Evolutionary conservation across 2,329 filamentous ascomycete genomes (phyloP).

Genomic region (Colletotrichum somersetense): DNA sequence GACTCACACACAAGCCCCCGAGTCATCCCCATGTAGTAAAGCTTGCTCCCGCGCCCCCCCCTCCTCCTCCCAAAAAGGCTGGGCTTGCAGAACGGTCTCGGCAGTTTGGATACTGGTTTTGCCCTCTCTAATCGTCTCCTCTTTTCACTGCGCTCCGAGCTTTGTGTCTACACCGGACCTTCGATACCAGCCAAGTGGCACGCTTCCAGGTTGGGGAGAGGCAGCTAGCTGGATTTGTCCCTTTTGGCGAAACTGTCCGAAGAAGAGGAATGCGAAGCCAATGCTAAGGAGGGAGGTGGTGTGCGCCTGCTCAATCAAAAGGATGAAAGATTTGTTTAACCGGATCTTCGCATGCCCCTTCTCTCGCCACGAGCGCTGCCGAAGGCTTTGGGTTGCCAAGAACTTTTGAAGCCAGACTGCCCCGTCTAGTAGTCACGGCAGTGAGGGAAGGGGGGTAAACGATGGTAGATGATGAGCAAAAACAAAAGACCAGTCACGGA

Average conservation of each 20-base stretch:
- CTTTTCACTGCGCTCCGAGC: background rate
- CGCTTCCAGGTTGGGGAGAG: background rate
- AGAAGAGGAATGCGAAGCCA: background rate
- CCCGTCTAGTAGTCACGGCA: too few relatives aligned
- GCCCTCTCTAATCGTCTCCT: too few relatives aligned
- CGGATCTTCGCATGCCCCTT: background rate
- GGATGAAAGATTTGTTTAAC: background rate
- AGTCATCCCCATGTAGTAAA: background rate
- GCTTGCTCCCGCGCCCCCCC: background rate
- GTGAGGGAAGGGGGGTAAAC: too few relatives aligned
- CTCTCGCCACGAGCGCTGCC: too few relatives aligned
- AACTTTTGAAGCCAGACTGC: too few relatives aligned
- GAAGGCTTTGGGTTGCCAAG: too few relatives aligned
- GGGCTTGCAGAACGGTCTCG: background rate
- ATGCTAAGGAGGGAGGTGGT: too few relatives aligned
- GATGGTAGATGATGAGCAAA: too few relatives aligned
- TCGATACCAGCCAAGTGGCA: background rate
- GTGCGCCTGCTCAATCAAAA: background rate
- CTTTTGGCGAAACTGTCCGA: background rate
- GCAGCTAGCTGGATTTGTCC: background rate
- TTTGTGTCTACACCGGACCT: too few relatives aligned
- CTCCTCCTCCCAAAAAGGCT: background rate
- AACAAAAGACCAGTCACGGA: background rate
- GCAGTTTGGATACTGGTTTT: background rate
- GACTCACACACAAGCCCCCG: too few relatives aligned